These are phyloP conservation scores for Oenanthe sinensis DNA, from an alignment of 129 eudicot species.

Conservation along the genomic window DNA sequence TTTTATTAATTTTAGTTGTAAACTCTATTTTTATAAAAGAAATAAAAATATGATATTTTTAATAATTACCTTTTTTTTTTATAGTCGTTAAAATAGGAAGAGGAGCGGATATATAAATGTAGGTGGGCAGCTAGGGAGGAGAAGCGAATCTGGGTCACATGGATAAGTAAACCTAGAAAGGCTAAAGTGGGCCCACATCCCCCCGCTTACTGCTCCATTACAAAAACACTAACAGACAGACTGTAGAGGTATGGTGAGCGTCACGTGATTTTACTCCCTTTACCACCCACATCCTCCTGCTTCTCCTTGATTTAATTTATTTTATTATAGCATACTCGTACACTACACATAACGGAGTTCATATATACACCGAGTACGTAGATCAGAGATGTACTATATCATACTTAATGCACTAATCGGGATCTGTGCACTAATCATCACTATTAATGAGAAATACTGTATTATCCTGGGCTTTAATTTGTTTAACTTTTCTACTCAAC, in stretches of 20 bases:
- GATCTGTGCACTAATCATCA: slow-evolving; percentile 44
- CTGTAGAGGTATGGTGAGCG: slow-evolving; percentile 8
- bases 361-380: neutral
- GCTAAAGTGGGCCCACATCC: slow-evolving; percentile 30
- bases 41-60: no score
- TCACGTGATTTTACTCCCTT: slow-evolving; percentile 41
- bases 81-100: no score
- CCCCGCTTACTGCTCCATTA: slow-evolving; percentile 8
- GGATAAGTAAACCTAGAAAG: slow-evolving; percentile 15
- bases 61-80: no score
- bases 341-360: no score
- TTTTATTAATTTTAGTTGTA: no score
- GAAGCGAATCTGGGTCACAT: slow-evolving; percentile 25
- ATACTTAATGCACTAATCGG: slow-evolving; percentile 6
- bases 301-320: neutral
- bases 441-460: neutral
- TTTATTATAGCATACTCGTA: no score
- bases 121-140: neutral
- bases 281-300: slow-evolving; percentile 17
- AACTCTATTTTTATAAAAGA: no score
- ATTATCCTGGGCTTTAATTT: neutral
- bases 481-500: neutral
- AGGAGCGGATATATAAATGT: no score
- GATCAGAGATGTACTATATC: neutral
- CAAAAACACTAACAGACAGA: neutral